phyloP scores from a whole-genome alignment of 2,329 filamentous ascomycete species.

The Corinectria fuckeliana region DNA sequence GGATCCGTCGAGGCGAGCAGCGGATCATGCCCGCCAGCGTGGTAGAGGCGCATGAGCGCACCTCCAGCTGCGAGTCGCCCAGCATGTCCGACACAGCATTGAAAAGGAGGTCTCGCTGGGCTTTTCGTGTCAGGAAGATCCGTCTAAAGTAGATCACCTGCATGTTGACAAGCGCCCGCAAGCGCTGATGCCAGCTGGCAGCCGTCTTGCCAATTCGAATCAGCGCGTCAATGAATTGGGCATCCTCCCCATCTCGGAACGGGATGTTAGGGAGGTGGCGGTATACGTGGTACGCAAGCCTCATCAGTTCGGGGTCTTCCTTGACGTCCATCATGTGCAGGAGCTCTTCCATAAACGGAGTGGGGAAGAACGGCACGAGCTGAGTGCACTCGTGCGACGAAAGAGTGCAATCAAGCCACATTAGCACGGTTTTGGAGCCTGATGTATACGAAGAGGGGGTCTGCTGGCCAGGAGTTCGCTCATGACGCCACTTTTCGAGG shows the following conservation, averaged over 20 bases:
- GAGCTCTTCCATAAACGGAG: constrained; percentile 87
- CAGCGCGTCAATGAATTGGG: constrained; percentile 81
- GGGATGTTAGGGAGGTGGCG: constrained; percentile 95
- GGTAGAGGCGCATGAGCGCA: constrained; percentile 88
- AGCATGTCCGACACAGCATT: constrained; percentile 96
- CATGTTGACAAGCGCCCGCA: constrained; percentile 96
- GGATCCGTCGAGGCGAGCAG: constrained; percentile 83
- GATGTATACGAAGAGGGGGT: constrained; percentile 94
- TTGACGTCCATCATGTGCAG: constrained; percentile 99
- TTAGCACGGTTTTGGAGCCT: constrained; percentile 91
- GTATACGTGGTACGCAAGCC: constrained; percentile 95
- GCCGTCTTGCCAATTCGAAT: constrained; percentile 87
- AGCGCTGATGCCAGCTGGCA: constrained; percentile 91
- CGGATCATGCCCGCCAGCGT: constrained; percentile 98
- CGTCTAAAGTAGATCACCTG: constrained; percentile 98
- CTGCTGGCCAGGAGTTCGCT: constrained; percentile 86
- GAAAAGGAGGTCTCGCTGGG: constrained; percentile 82
- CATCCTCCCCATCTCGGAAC: constrained; percentile 84
- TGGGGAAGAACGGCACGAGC: constrained; percentile 88
- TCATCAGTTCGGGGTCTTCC: constrained; percentile 94
- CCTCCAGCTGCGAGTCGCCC: constrained; percentile 88
- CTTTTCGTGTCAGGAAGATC: constrained; percentile 80
- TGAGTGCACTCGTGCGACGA: constrained; percentile 93
- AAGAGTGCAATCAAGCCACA: constrained; percentile 92
- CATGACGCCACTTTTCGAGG: constrained; percentile 85